These are phyloP conservation scores for Candida tropicalis DNA, from an alignment of 1,139 yeast genomes.

Conservation along the genomic window DNA sequence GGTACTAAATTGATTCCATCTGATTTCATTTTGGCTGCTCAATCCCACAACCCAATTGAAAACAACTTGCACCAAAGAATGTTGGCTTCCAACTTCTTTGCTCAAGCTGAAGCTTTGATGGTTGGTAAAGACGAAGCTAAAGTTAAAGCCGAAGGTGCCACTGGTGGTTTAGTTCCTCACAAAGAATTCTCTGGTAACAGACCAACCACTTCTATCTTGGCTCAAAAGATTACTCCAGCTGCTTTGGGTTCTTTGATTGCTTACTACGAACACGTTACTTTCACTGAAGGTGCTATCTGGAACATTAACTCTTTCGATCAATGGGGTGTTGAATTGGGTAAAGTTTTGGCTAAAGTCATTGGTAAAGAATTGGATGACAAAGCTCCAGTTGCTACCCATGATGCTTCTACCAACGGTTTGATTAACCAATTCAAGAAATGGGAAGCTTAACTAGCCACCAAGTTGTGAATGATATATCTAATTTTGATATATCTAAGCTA, in stretches of 20 bases:
- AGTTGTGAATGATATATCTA: no score
- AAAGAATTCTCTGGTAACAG: slow-evolving; percentile 97
- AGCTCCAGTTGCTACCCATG: slow-evolving; percentile 66
- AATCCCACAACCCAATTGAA: slow-evolving; percentile 97
- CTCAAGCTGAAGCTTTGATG: slow-evolving; percentile 97
- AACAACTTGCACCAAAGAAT: slow-evolving; percentile 91
- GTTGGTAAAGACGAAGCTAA: slow-evolving; percentile 87
- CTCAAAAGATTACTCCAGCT: slow-evolving; percentile 95
- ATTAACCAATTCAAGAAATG: slow-evolving; percentile 94
- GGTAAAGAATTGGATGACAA: slow-evolving; percentile 79
- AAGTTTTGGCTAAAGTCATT: slow-evolving; percentile 94
- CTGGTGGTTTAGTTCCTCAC: slow-evolving; percentile 86
- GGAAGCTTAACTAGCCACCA: slow-evolving; percentile 39
- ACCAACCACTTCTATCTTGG: slow-evolving; percentile 96
- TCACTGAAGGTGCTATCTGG: slow-evolving; percentile 99
- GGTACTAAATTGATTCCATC: slow-evolving; percentile 97
- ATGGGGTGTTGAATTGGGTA: slow-evolving; percentile 99
- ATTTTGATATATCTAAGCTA: no score
- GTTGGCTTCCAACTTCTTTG: slow-evolving; percentile 98
- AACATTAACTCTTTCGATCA: slow-evolving; percentile 99
- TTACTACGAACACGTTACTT: slow-evolving; percentile 95
- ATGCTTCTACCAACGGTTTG: slow-evolving; percentile 86
- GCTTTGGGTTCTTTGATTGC: slow-evolving; percentile 94
- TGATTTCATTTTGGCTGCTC: slow-evolving; percentile 94
- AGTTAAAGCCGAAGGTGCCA: slow-evolving; percentile 89